Percentiles rank a stretch among this genome's conserved stretches.
Evolutionary conservation across 805 yeast genomes (phyloP).

Genomic region (Candida ovalis): DNA sequence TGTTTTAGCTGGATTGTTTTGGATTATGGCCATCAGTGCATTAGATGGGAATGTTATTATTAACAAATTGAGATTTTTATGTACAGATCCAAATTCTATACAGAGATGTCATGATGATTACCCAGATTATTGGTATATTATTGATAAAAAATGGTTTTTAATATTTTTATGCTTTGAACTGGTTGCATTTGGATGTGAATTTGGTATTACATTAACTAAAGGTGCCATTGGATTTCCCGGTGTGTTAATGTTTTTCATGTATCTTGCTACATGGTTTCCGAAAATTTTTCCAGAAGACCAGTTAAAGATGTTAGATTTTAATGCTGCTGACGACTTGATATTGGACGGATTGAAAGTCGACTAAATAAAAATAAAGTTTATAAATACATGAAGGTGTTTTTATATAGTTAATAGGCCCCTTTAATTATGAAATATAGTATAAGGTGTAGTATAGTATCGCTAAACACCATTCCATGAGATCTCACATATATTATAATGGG

Average conservation of each 20-base stretch:
- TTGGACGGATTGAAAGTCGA: conserved; percentile 26
- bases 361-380: neutral
- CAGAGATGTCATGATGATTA: conserved; percentile 10
- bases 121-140: conserved; percentile 21
- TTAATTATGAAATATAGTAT: too few relatives aligned
- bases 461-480: too few relatives aligned
- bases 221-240: conserved; percentile 97
- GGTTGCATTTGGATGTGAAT: conserved; percentile 72
- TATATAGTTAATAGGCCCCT: neutral
- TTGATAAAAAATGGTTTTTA: conserved; percentile 45
- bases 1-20: conserved; percentile 86
- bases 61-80: conserved; percentile 56
- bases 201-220: conserved; percentile 77
- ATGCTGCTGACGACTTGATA: conserved; percentile 34
- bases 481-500: too few relatives aligned
- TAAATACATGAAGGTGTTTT: neutral
- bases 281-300: conserved; percentile 58
- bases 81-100: conserved; percentile 48
- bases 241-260: conserved; percentile 66
- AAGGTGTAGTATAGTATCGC: too few relatives aligned
- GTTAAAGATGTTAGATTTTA: conserved; percentile 54
- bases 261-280: conserved; percentile 63
- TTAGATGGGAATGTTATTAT: conserved; percentile 63
- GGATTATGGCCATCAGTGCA: conserved; percentile 88
- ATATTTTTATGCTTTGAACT: conserved; percentile 56